Evolutionary conservation across 2,329 filamentous ascomycete species (phyloP).

Genomic region (Colletotrichum costaricense): DNA sequence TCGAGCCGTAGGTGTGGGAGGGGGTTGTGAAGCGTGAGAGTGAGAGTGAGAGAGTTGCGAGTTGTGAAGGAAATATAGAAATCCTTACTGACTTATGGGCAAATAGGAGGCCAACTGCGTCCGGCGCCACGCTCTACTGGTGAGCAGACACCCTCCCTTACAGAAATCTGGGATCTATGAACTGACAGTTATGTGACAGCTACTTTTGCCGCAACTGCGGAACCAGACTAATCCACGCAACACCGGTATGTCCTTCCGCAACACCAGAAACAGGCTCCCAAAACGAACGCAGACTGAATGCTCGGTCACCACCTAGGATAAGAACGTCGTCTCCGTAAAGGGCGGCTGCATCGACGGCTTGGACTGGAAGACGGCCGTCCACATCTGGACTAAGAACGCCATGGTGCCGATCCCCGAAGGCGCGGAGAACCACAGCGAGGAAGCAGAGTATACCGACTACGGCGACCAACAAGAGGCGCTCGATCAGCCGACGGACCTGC

Average conservation of each 20-base stretch:
- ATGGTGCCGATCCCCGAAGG: conserved; percentile 77
- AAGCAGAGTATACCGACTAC: conserved; percentile 58
- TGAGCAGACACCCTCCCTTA: conserved; percentile 43
- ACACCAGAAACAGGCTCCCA: no score
- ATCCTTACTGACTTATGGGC: conserved; percentile 33
- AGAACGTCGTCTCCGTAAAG: conserved; percentile 73
- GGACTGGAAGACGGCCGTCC: conserved; percentile 69
- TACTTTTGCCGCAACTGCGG: conserved; percentile 77
- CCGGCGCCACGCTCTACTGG: conserved; percentile 69
- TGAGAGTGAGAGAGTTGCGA: neutral
- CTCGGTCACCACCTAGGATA: conserved; percentile 50
- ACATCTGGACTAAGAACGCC: conserved; percentile 76
- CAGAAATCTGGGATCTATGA: no score
- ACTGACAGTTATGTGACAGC: conserved; percentile 45
- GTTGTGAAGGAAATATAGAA: neutral
- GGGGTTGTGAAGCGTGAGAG: neutral
- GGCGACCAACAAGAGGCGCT: conserved; percentile 56
- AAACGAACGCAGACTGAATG: no score
- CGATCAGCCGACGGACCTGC: conserved; percentile 57
- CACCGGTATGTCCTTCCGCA: conserved; percentile 55
- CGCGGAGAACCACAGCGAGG: conserved; percentile 66
- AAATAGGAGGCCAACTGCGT: conserved; percentile 65
- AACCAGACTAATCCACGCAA: conserved; percentile 72
- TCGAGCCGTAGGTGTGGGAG: neutral
- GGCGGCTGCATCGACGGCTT: conserved; percentile 74